A percentile compares a stretch with the other conserved stretches of the same genome.
Evolutionary conservation across 192 early-diverging fungal species (phyloP).

Genomic region (Linderina pennispora): DNA sequence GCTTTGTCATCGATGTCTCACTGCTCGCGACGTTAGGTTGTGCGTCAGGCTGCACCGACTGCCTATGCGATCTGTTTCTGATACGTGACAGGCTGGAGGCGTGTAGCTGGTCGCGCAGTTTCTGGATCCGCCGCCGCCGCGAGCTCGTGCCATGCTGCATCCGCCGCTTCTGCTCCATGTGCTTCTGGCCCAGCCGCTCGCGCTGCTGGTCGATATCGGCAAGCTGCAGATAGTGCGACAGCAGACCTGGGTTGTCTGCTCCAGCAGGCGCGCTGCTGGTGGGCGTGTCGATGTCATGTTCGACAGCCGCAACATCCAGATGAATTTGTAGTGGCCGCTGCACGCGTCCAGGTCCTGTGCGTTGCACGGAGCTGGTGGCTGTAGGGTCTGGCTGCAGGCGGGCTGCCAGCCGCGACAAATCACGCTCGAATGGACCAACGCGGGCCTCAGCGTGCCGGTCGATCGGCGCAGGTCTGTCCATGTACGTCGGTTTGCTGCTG

Average conservation of each 20-base stretch:
- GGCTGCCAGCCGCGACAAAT: conserved; percentile 2
- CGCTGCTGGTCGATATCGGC: conserved; percentile 22
- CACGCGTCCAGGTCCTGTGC: background rate
- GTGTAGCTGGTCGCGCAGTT: background rate
- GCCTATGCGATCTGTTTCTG: background rate
- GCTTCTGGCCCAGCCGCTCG: no score
- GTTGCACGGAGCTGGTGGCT: background rate
- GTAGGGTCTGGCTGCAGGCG: background rate
- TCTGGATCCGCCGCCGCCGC: background rate
- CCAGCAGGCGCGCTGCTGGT: background rate
- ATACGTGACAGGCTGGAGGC: background rate
- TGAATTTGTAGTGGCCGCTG: conserved; percentile 14
- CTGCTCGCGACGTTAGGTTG: background rate
- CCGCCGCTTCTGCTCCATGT: background rate
- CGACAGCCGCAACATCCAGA: conserved; percentile 13
- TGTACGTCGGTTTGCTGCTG: no score
- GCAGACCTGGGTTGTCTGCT: conserved; percentile 5
- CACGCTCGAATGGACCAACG: background rate
- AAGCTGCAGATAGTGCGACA: conserved; percentile 19
- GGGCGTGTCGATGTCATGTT: conserved; percentile 3
- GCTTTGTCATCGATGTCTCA: background rate
- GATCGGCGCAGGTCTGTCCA: no score
- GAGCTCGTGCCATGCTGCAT: background rate
- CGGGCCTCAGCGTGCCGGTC: no score
- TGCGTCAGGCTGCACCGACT: background rate